Conservation (phyloP, 306 rosid genomes). For the Sicyos edulis region DNA sequence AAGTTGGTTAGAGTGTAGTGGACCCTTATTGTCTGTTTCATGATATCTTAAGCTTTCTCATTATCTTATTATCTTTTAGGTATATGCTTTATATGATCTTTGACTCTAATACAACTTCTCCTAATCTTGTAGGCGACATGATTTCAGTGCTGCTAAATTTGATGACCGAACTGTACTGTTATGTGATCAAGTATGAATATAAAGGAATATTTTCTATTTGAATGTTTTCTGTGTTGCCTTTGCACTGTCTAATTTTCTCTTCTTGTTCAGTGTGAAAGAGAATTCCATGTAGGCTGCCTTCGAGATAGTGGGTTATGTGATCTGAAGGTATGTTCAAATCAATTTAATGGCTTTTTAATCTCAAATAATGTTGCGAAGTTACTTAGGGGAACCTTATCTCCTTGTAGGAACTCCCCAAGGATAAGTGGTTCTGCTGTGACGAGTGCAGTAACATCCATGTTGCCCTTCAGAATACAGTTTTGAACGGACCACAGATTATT, state of each 20-base stretch:
- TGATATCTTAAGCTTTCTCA: neutral
- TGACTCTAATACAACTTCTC: neutral
- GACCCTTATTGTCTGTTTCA: neutral
- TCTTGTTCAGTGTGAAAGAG: constrained; percentile 84
- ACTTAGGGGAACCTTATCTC: constrained; percentile 20
- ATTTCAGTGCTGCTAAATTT: constrained; percentile 86
- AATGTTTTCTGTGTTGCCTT: neutral
- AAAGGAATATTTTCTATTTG: neutral
- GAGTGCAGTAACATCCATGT: constrained; percentile 73
- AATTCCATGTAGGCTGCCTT: constrained; percentile 95
- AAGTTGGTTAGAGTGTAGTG: neutral
- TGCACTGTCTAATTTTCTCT: constrained; percentile 13
- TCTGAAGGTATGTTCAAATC: constrained; percentile 54
- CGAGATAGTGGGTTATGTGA: constrained; percentile 72
- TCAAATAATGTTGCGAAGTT: constrained; percentile 11
- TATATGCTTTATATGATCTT: neutral
- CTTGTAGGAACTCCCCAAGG: constrained; percentile 85
- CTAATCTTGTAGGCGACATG: constrained; percentile 51
- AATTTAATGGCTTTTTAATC: constrained; percentile 18
- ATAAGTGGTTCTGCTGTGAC: constrained; percentile 95
- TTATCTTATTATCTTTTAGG: neutral
- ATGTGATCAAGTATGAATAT: constrained; percentile 81
- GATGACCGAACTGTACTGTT: constrained; percentile 91
- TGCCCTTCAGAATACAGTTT: constrained; percentile 59
- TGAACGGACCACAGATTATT: constrained; percentile 55